Base-by-base conservation (phyloP, 2,329 filamentous ascomycete species). In the Talaromyces sp. region DNA sequence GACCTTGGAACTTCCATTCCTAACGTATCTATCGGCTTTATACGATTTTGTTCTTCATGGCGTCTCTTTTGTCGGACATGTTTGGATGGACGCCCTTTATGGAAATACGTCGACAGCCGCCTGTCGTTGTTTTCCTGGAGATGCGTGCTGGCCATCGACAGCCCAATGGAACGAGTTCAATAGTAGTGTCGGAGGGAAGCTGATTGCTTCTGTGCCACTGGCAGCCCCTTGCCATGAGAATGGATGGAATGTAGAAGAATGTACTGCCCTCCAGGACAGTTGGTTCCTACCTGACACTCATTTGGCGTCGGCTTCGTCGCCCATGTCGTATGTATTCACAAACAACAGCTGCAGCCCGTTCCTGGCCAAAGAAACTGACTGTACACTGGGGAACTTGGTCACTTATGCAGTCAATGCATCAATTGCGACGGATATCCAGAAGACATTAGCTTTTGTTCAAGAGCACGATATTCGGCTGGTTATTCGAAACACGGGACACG, bases 131-230 rank as follows among this genome's bases (percentile, higher is more conserved):
- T 63, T 64, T 46, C 68, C 68, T 9, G 54, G 65, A 38, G 65
- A 76, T 48, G 58, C 41, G 17, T 78, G 75, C 63, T 79, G 76
- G 75, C 77, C 77, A 1, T 67, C 70, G 1, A 26, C 56, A 6
- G 58, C 69, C 1, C 64, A 73, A 51, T 79, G 76, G 76, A 62
- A 65, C 5, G 54, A 63, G 1, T 66, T 79, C 35, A 79, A 79
- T 57, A 58, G 61, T 14, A 72, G 75, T 3, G 64, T 77, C 24
- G 64, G 68, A 12, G 75, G 76, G 1, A 70, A 71, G 55, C 68
- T 79, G 21, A 64, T 75, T 14, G 66, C 68, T 17, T 69, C 73
- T 5, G 65, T 65, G 2, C 75, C 74, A 3, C 63, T 69, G 1
- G 74, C 68, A 7, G 61, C 63, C n/a, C 66, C 70, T 9, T 77